A percentile compares a stretch with the other conserved stretches of the same genome.
These are phyloP conservation scores for Eimeria necatrix DNA, from an alignment of 169 alveolate species.

Conservation along the genomic window DNA sequence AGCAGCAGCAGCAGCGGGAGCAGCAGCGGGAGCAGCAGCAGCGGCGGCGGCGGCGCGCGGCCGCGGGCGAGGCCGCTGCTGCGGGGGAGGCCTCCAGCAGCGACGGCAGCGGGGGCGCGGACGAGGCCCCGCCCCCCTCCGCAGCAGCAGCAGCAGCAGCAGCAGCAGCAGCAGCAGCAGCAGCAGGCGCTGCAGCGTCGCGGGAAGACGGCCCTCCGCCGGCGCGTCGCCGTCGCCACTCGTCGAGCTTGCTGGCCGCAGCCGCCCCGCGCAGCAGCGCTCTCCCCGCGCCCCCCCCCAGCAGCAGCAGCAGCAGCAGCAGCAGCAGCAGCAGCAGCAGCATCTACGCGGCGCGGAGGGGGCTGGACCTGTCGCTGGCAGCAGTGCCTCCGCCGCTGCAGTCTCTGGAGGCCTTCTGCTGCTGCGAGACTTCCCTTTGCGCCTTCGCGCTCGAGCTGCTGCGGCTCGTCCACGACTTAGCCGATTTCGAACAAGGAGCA, in stretches of 20 bases:
- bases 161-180: background rate
- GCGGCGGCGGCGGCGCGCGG: background rate
- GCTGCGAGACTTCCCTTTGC: constrained; percentile 65
- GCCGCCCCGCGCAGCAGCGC: background rate
- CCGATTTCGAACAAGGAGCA: constrained; percentile 18
- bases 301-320: background rate
- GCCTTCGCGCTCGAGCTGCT: constrained; percentile 49
- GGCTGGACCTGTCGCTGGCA: background rate
- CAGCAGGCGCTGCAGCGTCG: background rate
- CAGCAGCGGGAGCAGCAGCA: no score
- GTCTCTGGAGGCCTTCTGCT: background rate
- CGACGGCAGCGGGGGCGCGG: background rate
- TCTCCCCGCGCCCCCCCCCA: background rate
- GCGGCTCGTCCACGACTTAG: constrained; percentile 41
- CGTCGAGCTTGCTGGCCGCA: background rate
- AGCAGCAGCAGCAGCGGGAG: background rate
- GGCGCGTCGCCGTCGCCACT: background rate
- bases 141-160: constrained; percentile 21
- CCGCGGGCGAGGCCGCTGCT: no score
- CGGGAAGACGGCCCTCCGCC: background rate
- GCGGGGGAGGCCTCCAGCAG: no score
- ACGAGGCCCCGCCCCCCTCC: background rate
- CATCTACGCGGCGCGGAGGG: background rate
- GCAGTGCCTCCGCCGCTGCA: background rate
- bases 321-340: constrained; percentile 36